phyloP scores from a whole-genome alignment of 2,329 filamentous ascomycete species.

The Davidsoniella neocaledoniae region DNA sequence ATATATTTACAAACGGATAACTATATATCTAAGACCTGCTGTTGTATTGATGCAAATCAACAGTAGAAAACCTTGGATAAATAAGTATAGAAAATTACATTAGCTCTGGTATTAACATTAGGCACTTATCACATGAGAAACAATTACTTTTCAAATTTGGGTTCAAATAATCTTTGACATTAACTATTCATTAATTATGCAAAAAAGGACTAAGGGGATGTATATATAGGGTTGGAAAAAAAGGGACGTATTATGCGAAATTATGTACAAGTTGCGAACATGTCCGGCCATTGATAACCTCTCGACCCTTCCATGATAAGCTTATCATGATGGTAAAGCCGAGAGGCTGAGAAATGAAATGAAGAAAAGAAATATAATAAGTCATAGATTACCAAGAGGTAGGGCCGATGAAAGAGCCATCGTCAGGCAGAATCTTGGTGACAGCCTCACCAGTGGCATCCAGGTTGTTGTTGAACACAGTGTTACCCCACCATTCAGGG shows the following conservation, averaged over 20 bases:
- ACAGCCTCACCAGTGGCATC: constrained; percentile 18
- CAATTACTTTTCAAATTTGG: no score
- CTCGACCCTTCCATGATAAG: not conserved
- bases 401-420: constrained; percentile 18
- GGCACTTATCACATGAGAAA: no score
- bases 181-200: no score
- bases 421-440: constrained; percentile 17
- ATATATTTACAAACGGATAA: no score
- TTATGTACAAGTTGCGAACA: not conserved
- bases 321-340: not conserved
- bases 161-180: no score
- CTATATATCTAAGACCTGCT: no score
- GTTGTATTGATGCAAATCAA: no score
- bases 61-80: no score
- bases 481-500: constrained; percentile 35
- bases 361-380: not conserved
- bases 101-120: no score
- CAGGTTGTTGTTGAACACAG: constrained; percentile 20
- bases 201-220: not conserved
- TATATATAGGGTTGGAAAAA: not conserved
- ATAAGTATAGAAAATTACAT: no score
- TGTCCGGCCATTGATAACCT: not conserved
- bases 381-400: constrained; percentile 15
- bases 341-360: not conserved
- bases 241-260: not conserved